A percentile compares a stretch with the other conserved stretches of the same genome.
phyloP scores from a whole-genome alignment of 257 asterid species.

The Euphrasia confusa region DNA sequence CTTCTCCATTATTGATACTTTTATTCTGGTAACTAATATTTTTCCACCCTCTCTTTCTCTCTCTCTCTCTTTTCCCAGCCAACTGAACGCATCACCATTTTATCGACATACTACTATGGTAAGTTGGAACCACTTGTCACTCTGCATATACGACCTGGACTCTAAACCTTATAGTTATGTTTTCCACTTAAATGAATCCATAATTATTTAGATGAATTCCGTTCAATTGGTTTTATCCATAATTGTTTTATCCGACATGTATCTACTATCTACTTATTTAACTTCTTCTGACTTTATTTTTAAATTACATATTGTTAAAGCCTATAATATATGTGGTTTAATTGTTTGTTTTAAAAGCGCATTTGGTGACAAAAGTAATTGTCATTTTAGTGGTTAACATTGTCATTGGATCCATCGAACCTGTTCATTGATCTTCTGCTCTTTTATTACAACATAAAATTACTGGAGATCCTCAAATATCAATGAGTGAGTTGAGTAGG shows the following conservation, averaged over 20 bases:
- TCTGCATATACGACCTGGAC: conserved; percentile 7
- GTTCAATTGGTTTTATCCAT: neutral
- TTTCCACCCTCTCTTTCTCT: neutral
- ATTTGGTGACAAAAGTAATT: too few relatives aligned
- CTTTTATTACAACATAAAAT: too few relatives aligned
- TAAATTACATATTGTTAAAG: neutral
- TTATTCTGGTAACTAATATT: conserved; percentile 21
- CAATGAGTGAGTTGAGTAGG: too few relatives aligned
- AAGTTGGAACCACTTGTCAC: conserved; percentile 26
- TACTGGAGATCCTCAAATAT: too few relatives aligned
- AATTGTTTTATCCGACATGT: too few relatives aligned
- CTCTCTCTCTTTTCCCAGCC: conserved; percentile 53
- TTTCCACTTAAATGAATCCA: conserved; percentile 1
- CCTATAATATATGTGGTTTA: too few relatives aligned
- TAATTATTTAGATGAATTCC: neutral
- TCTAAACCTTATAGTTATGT: conserved; percentile 8
- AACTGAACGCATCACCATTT: conserved; percentile 78
- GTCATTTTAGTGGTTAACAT: too few relatives aligned
- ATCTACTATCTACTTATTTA: too few relatives aligned
- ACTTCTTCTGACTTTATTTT: too few relatives aligned
- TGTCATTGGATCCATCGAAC: too few relatives aligned
- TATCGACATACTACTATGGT: conserved; percentile 91
- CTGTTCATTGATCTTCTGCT: too few relatives aligned
- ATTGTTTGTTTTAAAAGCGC: too few relatives aligned
- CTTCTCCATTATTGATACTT: neutral